Percentiles rank a stretch among this genome's conserved stretches.
These are phyloP conservation scores for Candida nitratophila DNA, from an alignment of 805 yeast genomes.

Conservation along the genomic window DNA sequence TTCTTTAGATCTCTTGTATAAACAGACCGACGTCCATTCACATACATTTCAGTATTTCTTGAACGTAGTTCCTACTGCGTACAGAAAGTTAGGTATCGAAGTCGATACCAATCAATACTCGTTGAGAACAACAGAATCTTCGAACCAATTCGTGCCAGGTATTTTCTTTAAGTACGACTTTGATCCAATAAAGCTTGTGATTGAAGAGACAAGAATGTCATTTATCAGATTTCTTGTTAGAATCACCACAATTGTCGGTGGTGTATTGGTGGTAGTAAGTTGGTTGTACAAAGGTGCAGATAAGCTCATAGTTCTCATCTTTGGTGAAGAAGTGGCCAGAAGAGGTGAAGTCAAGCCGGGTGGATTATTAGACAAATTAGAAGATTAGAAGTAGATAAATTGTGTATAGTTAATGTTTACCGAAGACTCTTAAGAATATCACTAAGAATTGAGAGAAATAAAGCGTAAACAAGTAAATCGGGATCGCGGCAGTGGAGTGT, in stretches of 20 bases:
- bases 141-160: constrained; percentile 51
- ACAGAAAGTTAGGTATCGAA: constrained; percentile 59
- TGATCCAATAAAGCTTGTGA: constrained; percentile 71
- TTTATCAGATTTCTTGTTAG: constrained; percentile 74
- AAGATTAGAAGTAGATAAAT: constrained; percentile 5
- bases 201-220: constrained; percentile 66
- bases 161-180: constrained; percentile 79
- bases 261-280: constrained; percentile 61
- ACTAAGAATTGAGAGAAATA: too few species aligned
- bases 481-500: too few species aligned
- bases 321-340: constrained; percentile 51
- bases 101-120: constrained; percentile 87
- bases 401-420: too few species aligned
- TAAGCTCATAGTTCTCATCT: constrained; percentile 36
- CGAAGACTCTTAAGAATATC: too few species aligned
- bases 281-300: constrained; percentile 59
- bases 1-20: constrained; percentile 77
- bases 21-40: constrained; percentile 39
- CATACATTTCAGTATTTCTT: constrained; percentile 59
- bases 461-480: too few species aligned
- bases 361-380: constrained; percentile 20
- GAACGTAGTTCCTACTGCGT: constrained; percentile 79
- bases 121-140: constrained; percentile 36
- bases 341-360: constrained; percentile 38
- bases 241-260: constrained; percentile 77